These are phyloP conservation scores for Teratosphaeria epicoccoides DNA, from an alignment of 2,329 filamentous ascomycete genomes.

Conservation along the genomic window DNA sequence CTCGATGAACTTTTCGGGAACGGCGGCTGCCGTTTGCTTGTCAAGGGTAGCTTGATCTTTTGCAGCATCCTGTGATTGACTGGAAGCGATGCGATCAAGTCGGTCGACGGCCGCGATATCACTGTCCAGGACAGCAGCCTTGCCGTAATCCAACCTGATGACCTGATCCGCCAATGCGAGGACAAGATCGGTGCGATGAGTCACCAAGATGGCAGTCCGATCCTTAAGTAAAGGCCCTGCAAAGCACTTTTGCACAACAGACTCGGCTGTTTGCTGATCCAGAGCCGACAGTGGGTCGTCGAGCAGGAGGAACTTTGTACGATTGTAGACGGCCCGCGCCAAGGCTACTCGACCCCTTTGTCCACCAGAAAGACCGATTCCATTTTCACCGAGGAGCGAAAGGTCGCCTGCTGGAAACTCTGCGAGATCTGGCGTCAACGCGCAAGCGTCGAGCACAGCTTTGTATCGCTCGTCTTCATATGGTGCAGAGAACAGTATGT, in stretches of 20 bases:
- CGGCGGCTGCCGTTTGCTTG: conserved; percentile 39
- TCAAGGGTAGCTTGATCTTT: conserved; percentile 23
- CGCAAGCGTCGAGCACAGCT: conserved; percentile 56
- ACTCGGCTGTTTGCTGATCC: conserved; percentile 53
- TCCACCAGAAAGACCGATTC: conserved; percentile 38
- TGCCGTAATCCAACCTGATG: conserved; percentile 56
- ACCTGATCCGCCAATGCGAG: conserved; percentile 62
- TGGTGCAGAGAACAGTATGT: conserved; percentile 53
- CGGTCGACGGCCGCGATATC: conserved; percentile 10
- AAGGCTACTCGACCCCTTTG: conserved; percentile 39
- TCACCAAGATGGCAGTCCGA: conserved; percentile 49
- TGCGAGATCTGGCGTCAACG: conserved; percentile 49
- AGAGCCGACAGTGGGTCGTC: conserved; percentile 40
- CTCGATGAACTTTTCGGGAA: conserved; percentile 67
- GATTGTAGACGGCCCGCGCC: conserved; percentile 37
- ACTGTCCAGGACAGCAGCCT: conserved; percentile 29
- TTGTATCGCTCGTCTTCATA: conserved; percentile 61
- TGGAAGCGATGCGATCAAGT: background rate
- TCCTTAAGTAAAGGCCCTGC: conserved; percentile 43
- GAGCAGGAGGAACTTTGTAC: conserved; percentile 36
- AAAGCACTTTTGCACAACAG: conserved; percentile 48
- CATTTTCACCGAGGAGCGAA: conserved; percentile 39
- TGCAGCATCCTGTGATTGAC: conserved; percentile 2
- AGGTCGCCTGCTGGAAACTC: conserved; percentile 55
- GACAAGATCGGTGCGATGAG: conserved; percentile 60